Conservation (phyloP, 2,329 filamentous ascomycete species). For the Tolypocladium tundrense region DNA sequence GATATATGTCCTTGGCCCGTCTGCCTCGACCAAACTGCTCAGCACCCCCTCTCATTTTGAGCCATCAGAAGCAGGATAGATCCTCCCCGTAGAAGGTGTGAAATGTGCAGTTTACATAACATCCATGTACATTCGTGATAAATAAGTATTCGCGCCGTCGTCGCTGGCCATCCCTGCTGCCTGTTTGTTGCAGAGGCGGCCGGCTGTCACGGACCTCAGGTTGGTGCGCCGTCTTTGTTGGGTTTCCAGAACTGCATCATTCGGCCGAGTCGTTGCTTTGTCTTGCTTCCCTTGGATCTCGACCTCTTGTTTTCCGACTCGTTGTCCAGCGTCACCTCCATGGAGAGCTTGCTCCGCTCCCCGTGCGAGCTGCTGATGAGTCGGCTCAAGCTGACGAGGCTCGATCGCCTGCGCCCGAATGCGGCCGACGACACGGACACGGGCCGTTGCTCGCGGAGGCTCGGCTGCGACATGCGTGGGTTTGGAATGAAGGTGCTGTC, state of each 20-base stretch:
- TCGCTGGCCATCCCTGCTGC: background rate
- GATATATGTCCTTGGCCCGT: background rate
- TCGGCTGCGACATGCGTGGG: slow-evolving; percentile 37
- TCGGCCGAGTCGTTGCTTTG: slow-evolving; percentile 55
- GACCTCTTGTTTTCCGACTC: slow-evolving; percentile 43
- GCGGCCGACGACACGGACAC: slow-evolving; percentile 51
- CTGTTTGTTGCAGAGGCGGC: background rate
- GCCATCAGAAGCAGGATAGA: slow-evolving; percentile 4
- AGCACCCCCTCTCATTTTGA: background rate
- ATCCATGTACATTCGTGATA: slow-evolving; percentile 26
- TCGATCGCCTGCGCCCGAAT: slow-evolving; percentile 62
- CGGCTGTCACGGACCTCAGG: slow-evolving; percentile 6
- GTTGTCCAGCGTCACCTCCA: slow-evolving; percentile 49
- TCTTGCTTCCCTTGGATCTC: slow-evolving; percentile 50
- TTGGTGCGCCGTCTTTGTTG: slow-evolving; percentile 30
- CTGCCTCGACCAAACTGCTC: background rate
- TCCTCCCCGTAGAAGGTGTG: slow-evolving; percentile 1
- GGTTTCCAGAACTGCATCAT: slow-evolving; percentile 73
- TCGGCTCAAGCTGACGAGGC: slow-evolving; percentile 66
- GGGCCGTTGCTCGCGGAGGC: slow-evolving; percentile 45
- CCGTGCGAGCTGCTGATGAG: slow-evolving; percentile 66
- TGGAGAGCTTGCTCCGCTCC: slow-evolving; percentile 64
- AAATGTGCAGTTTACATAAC: slow-evolving; percentile 24
- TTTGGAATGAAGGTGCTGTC: slow-evolving; percentile 45
- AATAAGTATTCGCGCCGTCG: slow-evolving; percentile 5